Conservation (phyloP, 1,139 yeast genomes). For the Pichia kudriavzevii region DNA sequence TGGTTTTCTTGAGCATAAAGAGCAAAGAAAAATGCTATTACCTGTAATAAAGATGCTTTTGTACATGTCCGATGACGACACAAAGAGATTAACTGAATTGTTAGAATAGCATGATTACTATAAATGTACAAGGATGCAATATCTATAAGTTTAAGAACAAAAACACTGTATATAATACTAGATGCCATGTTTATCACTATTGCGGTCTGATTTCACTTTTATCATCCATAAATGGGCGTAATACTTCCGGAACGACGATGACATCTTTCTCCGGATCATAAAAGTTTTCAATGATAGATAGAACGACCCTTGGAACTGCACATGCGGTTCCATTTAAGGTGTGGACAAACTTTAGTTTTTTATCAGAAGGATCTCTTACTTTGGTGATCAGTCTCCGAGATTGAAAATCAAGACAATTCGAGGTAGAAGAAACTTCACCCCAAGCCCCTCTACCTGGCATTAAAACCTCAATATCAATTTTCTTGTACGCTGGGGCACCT, state of each 20-base stretch:
- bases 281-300: slow-evolving; percentile 80
- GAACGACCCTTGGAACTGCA: slow-evolving; percentile 88
- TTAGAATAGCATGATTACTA: too few relatives aligned
- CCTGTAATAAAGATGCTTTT: slow-evolving; percentile 80
- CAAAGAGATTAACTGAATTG: slow-evolving; percentile 57
- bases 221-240: slow-evolving; percentile 63
- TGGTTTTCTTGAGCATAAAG: slow-evolving; percentile 85
- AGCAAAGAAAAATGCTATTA: slow-evolving; percentile 75
- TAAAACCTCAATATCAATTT: slow-evolving; percentile 95
- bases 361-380: slow-evolving; percentile 28
- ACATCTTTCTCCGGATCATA: slow-evolving; percentile 52
- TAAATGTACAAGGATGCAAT: slow-evolving; percentile 2
- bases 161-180: not conserved
- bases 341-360: slow-evolving; percentile 48
- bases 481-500: slow-evolving; percentile 89
- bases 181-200: not conserved
- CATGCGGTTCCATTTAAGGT: slow-evolving; percentile 94
- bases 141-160: not conserved
- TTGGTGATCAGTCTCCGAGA: slow-evolving; percentile 73
- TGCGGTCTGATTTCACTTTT: slow-evolving; percentile 17
- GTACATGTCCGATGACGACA: slow-evolving; percentile 62
- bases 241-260: slow-evolving; percentile 61
- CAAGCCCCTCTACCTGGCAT: slow-evolving; percentile 93
- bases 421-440: slow-evolving; percentile 90
- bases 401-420: slow-evolving; percentile 92